Evolutionary conservation across 2,329 filamentous ascomycete genomes (phyloP).

Genomic region (Hypoxylon sp.): DNA sequence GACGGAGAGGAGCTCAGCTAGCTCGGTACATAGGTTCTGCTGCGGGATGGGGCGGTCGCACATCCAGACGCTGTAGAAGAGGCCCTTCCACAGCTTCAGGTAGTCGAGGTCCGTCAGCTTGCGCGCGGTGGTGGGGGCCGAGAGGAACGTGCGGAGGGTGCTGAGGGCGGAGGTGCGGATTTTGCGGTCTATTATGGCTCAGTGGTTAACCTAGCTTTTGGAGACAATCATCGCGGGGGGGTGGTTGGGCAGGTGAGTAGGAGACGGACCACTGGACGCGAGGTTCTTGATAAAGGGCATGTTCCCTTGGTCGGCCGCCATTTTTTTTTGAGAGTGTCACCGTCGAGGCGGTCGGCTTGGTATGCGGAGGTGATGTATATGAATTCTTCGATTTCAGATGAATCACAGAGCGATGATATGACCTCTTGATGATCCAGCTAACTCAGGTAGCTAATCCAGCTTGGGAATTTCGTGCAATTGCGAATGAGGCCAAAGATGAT

Average conservation of each 20-base stretch:
- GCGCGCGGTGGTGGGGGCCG: conserved; percentile 62
- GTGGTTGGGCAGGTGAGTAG: background rate
- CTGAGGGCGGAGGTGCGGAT: conserved; percentile 81
- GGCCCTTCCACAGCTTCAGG: conserved; percentile 92
- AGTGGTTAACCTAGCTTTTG: background rate
- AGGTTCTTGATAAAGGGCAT: conserved; percentile 86
- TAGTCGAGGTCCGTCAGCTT: conserved; percentile 76
- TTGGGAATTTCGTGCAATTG: background rate
- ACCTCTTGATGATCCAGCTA: background rate
- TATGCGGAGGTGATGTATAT: background rate
- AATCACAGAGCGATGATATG: background rate
- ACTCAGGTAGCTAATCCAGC: background rate
- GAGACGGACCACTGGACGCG: conserved; percentile 79
- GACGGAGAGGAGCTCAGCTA: conserved; percentile 75
- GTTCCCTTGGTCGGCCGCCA: conserved; percentile 58
- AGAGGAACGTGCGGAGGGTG: conserved; percentile 82
- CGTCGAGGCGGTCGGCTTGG: background rate
- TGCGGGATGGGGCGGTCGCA: conserved; percentile 89
- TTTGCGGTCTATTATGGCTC: conserved; percentile 71
- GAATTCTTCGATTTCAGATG: background rate
- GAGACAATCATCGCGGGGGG: background rate
- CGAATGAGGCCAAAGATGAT: background rate
- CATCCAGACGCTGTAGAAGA: conserved; percentile 96
- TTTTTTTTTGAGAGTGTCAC: conserved; percentile 37
- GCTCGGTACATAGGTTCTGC: conserved; percentile 82